Evolutionary conservation across 2,329 filamentous ascomycete genomes (phyloP).

Genomic region (Neonectria ditissima): DNA sequence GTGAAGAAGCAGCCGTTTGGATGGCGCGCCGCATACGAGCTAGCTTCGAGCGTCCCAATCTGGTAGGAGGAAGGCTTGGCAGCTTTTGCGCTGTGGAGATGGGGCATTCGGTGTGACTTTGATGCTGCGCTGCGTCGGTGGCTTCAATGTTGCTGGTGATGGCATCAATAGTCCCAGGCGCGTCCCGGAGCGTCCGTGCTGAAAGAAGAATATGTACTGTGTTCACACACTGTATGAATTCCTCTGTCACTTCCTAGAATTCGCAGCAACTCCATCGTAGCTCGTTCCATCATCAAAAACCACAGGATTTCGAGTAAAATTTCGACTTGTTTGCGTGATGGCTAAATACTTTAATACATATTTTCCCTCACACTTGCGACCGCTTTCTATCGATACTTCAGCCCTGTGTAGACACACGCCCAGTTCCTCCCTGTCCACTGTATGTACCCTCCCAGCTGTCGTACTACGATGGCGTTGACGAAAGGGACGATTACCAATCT

Average conservation of each 20-base stretch:
- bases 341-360: not conserved
- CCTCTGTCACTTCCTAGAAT: not conserved
- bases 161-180: conserved; percentile 20
- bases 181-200: conserved; percentile 20
- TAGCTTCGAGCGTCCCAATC: not conserved
- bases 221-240: conserved; percentile 14
- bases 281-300: not conserved
- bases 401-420: not conserved
- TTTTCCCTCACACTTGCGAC: not conserved
- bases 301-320: not conserved
- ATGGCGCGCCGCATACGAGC: conserved; percentile 6
- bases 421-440: not conserved
- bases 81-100: conserved; percentile 4
- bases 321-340: not conserved
- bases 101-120: not conserved
- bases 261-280: not conserved
- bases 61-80: not conserved
- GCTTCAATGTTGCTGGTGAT: conserved; percentile 15
- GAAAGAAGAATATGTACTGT: not conserved
- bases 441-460: conserved; percentile 13
- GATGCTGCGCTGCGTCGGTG: conserved; percentile 10
- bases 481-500: conserved; percentile 34
- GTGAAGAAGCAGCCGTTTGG: not conserved
- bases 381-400: not conserved
- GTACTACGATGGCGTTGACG: conserved; percentile 35